These are phyloP conservation scores for Lecanicillium sp. DNA, from an alignment of 2,329 filamentous ascomycete species.

Conservation along the genomic window DNA sequence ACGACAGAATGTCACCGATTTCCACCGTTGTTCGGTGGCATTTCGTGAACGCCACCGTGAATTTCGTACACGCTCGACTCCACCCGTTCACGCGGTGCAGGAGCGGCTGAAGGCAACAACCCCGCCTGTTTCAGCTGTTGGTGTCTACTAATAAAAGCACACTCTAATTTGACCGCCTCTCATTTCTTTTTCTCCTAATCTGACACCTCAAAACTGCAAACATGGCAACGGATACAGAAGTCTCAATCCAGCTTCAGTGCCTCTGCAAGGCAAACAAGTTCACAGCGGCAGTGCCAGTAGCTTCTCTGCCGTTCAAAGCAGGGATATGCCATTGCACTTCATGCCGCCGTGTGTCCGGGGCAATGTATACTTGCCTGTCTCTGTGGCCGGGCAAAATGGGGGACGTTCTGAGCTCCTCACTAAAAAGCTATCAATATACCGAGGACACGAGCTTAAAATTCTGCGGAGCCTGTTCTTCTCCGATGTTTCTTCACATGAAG, in stretches of 20 bases:
- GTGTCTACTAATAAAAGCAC: too few species aligned
- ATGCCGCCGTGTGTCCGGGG: slow-evolving; percentile 37
- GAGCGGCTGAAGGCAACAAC: too few species aligned
- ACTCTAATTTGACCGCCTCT: too few species aligned
- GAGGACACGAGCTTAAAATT: slow-evolving; percentile 25
- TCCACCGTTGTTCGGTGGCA: too few species aligned
- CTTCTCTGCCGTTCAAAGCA: slow-evolving; percentile 31
- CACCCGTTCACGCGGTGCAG: too few species aligned
- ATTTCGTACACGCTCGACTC: too few species aligned
- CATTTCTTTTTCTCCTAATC: too few species aligned
- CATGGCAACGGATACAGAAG: not conserved
- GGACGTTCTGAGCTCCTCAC: slow-evolving; percentile 15
- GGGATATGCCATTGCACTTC: slow-evolving; percentile 40
- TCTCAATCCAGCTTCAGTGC: slow-evolving; percentile 22
- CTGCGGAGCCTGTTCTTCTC: slow-evolving; percentile 34
- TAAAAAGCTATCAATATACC: slow-evolving; percentile 28
- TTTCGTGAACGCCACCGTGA: too few species aligned
- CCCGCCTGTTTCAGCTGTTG: too few species aligned
- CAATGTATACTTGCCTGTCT: slow-evolving; percentile 29
- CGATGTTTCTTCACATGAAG: slow-evolving; percentile 31
- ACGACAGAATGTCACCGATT: too few species aligned
- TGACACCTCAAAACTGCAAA: too few species aligned
- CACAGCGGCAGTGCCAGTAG: slow-evolving; percentile 22
- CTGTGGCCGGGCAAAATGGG: slow-evolving; percentile 28
- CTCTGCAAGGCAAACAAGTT: slow-evolving; percentile 36